Evolutionary conservation across 345 rosid genomes (phyloP).

Genomic region (Lumnitzera littorea): DNA sequence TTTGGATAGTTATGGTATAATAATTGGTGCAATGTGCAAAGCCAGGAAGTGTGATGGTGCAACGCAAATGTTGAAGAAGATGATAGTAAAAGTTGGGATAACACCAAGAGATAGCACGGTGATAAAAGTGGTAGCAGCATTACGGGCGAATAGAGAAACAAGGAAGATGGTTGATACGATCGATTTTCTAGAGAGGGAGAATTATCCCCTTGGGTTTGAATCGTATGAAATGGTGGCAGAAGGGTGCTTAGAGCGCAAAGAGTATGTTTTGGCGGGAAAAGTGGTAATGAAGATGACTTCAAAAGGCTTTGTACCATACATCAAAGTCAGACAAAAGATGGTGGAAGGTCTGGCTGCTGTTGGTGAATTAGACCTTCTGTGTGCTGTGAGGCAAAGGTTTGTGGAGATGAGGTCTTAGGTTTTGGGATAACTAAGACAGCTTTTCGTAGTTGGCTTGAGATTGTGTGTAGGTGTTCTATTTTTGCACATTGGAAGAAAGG

Average conservation of each 20-base stretch:
- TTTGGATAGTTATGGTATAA: conserved; percentile 51
- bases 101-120: conserved; percentile 55
- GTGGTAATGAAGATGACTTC: conserved; percentile 59
- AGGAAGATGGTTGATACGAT: conserved; percentile 61
- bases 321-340: conserved; percentile 62
- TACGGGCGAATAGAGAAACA: conserved; percentile 58
- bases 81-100: conserved; percentile 62
- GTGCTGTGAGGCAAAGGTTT: conserved; percentile 62
- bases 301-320: conserved; percentile 73
- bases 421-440: not conserved
- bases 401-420: conserved; percentile 46
- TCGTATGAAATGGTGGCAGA: conserved; percentile 51
- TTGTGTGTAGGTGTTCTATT: not conserved
- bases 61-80: conserved; percentile 50
- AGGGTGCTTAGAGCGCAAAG: conserved; percentile 60
- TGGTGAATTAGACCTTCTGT: conserved; percentile 62
- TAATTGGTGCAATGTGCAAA: conserved; percentile 44
- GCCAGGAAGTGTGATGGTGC: conserved; percentile 51
- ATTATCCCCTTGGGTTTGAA: conserved; percentile 51
- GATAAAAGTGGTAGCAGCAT: conserved; percentile 45
- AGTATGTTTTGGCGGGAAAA: conserved; percentile 70
- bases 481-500: not conserved
- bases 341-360: conserved; percentile 47
- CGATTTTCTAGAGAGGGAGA: conserved; percentile 58
- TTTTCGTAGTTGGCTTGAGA: not conserved